Base-by-base conservation (phyloP, 495 filamentous ascomycete species). In the Neurospora sp. region DNA sequence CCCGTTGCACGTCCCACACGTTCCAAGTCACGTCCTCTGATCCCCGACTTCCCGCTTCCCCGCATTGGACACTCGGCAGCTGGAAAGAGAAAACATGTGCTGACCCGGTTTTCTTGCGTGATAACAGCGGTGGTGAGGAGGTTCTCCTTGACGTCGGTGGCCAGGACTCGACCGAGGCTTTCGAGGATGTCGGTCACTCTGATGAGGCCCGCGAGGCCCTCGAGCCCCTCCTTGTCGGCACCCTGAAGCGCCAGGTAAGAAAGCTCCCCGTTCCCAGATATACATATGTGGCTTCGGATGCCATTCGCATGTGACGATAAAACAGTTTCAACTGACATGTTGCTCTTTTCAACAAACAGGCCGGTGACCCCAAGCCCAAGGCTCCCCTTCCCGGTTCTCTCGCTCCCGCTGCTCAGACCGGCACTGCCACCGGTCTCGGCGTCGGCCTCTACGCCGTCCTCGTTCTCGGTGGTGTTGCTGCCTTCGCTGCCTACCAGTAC, bases 171-270 rank as follows among this genome's bases (percentile, higher is more conserved):
- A 97, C 96, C 78, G 96, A 98, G 84, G 94, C 96, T 73, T 99
- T 99, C 82, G 96, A 99, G 87, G 96, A 99, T 84, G 96, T 99
- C 82, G 96, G 96, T 75, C 96, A 99, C 91, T 96, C 92, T 82
- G 96, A 99, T 83, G 96, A 99, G 87, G 96, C 96, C 74, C 91
- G 96, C 71, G 94, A 98, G 86, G 94, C 97, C 79, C 90, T 99
- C 20, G 88, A 91, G 35, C 90, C 90, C 76, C 85, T 97, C 75
- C 84, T 91, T 40, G 90, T 97, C 75, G 96, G 93, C 72, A 88
- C 76, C 38, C 84, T 99, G 77, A 97, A 97, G 90, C 90, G 95
- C 82, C 82, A 91, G 87, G 95, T 98, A 90, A 76, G 87, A 80
- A 46, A 73, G 54, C 41, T 72, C n/a, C 70, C 60, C 69, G 27